phyloP scores from a whole-genome alignment of 345 rosid species.

The Nasturtium officinale region DNA sequence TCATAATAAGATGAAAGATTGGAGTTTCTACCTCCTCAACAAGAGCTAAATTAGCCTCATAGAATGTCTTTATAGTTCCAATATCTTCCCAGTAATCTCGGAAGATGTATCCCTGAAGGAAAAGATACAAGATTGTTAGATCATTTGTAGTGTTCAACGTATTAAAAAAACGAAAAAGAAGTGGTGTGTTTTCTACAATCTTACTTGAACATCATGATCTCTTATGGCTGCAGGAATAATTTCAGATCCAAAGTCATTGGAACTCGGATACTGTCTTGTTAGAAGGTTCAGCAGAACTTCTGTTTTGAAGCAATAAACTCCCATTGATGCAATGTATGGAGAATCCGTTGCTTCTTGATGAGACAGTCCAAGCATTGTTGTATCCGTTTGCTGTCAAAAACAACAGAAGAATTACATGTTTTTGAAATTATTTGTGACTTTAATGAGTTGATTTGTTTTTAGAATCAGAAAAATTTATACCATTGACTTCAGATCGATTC shows the following conservation, averaged over 20 bases:
- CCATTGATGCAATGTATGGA: slow-evolving; percentile 91
- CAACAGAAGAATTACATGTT: background rate
- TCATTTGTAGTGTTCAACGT: background rate
- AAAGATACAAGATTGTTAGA: background rate
- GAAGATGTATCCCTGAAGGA: slow-evolving; percentile 64
- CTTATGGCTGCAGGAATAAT: slow-evolving; percentile 66
- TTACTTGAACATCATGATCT: slow-evolving; percentile 73
- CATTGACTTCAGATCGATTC: slow-evolving; percentile 69
- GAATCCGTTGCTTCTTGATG: slow-evolving; percentile 55
- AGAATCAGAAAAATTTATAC: slow-evolving; percentile 41
- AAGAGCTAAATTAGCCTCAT: slow-evolving; percentile 84
- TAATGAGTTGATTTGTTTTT: background rate
- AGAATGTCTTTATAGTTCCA: slow-evolving; percentile 83
- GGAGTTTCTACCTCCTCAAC: slow-evolving; percentile 61
- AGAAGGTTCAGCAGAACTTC: slow-evolving; percentile 70
- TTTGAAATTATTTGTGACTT: background rate
- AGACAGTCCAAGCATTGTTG: slow-evolving; percentile 63
- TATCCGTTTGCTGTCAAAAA: slow-evolving; percentile 62
- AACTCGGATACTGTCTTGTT: slow-evolving; percentile 60
- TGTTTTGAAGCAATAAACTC: slow-evolving; percentile 76
- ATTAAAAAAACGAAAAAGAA: background rate
- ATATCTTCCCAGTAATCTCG: slow-evolving; percentile 79
- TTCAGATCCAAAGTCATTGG: slow-evolving; percentile 93
- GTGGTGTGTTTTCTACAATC: background rate
- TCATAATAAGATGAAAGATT: slow-evolving; percentile 16